Base-by-base conservation (phyloP, 2,329 filamentous ascomycete species). In the Alternaria tenuissima region DNA sequence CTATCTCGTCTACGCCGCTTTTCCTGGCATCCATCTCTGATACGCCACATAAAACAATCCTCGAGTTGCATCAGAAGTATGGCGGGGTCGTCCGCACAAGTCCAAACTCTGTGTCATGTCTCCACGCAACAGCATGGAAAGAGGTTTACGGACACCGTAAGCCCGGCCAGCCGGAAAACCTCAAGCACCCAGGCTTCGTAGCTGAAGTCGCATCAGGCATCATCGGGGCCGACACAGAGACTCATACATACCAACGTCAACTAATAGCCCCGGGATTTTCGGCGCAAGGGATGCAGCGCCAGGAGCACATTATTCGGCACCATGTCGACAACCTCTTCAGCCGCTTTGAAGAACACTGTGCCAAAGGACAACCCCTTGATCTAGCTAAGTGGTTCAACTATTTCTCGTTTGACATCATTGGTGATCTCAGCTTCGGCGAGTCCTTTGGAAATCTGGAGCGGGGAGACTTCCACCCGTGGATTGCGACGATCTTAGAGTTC, bases 381-480 rank as follows among this genome's bases (percentile, higher is more conserved):
- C 38, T 72, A 2, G 53, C 32, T 3, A 55, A 62, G 16, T 70
- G 68, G 63, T 68, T 63, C 42, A 59, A 55, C 22, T 65, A 59
- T 26, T 62, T 56, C 8, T 71, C 67, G 0, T 67, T 70, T 32
- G 67, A 70, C 38, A 41, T 70, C 20, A 70, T 68, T 59, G 81
- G 81, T 16, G 81, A 82, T 62, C 76, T 86, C 39, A 82, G 83
- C 0, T 85, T 86, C 63, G 84, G 84, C 0, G 79, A 81, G 7
- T 77, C 82, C 0, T 85, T 70, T 56, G 70, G 65, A 2, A 67
- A 67, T 22, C 28, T 71, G 18, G 54, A 57, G 9, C 26, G 52
- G n/a, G 56, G 57, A 30, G 59, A 59, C 11, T 71, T 68, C 41
- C 63, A 61, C 8, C 66, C 64, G 26, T 70, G 68, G 68, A 59